These are phyloP conservation scores for Hawksworthiomyces lignivorus DNA, from an alignment of 2,329 filamentous ascomycete genomes.

Conservation along the genomic window DNA sequence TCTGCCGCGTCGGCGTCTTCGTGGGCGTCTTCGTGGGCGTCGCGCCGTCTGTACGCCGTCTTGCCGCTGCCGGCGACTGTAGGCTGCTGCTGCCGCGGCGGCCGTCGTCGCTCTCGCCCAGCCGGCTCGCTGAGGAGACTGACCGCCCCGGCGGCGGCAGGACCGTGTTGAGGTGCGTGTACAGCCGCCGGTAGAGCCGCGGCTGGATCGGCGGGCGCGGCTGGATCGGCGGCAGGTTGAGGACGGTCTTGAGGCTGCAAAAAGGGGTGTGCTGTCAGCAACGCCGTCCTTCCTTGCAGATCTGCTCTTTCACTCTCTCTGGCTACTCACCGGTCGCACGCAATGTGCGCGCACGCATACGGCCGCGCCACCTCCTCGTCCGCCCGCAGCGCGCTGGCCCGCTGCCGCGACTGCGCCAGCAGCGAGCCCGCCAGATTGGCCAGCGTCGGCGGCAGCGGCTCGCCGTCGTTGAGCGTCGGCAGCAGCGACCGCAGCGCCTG, in stretches of 20 bases:
- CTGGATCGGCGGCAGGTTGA: slow-evolving; percentile 71
- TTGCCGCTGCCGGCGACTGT: slow-evolving; percentile 22
- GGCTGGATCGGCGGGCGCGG: slow-evolving; percentile 71
- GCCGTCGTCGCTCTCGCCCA: slow-evolving; percentile 19
- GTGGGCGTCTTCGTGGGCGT: too few relatives aligned
- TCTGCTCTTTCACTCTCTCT: background rate
- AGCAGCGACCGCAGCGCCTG: slow-evolving; percentile 66
- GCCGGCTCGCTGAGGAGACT: slow-evolving; percentile 25
- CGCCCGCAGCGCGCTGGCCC: slow-evolving; percentile 67
- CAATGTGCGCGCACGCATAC: slow-evolving; percentile 81
- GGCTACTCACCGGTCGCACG: slow-evolving; percentile 64
- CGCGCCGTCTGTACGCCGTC: too few relatives aligned
- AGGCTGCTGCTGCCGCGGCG: too few relatives aligned
- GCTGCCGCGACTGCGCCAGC: slow-evolving; percentile 71
- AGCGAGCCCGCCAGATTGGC: slow-evolving; percentile 64
- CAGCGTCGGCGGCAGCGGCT: slow-evolving; percentile 61
- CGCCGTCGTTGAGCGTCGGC: slow-evolving; percentile 62
- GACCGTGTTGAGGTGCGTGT: slow-evolving; percentile 68
- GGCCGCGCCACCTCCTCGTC: slow-evolving; percentile 82
- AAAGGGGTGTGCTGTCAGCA: background rate
- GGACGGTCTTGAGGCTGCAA: slow-evolving; percentile 60
- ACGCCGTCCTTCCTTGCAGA: background rate
- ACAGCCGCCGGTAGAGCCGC: slow-evolving; percentile 75
- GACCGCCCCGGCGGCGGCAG: slow-evolving; percentile 35
- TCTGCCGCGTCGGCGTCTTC: too few relatives aligned